Evolutionary conservation across 2,329 filamentous ascomycete genomes (phyloP), one percentile per base, ranked within the genome.

Genomic region (Bipolaris gigantea): DNA sequence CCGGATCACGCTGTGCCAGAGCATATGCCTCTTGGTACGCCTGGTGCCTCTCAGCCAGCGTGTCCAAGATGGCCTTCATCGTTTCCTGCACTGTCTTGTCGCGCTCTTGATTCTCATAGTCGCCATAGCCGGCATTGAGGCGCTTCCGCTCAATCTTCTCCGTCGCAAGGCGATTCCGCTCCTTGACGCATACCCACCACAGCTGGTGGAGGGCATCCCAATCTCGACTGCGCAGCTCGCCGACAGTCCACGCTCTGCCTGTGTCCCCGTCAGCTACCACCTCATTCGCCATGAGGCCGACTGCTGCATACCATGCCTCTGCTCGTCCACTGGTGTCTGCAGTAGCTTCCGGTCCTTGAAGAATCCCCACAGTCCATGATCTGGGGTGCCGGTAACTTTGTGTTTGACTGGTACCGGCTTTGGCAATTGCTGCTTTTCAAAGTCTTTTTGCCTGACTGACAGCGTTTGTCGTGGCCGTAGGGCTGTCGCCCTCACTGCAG

Each of bases 121-220:
- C 83, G 62, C 93, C 93, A 68, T 89, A 94, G 25, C 88, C 86
- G 44, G 90, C 81, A 61, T 87, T 80, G 50, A 89, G 71, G 63
- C 88, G 83, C 27, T 79, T 70, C 65, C 90, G 82, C 79, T 96
- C 91, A 53, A 81, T 75, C 48, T 81, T 81, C 63, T 88, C 86
- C 27, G 95, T 97, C n/a, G 85, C 82, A 64, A 97, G 85, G 63
- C 90, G 85, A 77, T 99, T 99, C 67, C 89, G 82, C 79, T 99
- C 94, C 78, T 90, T 92, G 56, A 89, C 83, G 73, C 94, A 97
- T 50, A 92, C 84, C 91, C 92, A 99, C 92, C 93, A 99, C 69
- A 99, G 81, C 57, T 82, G 80, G 75, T 97, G 92, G 66, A 99
- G 78, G 74, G 97, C 92, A 57, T 96, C 90, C 90, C 92, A 99